These are phyloP conservation scores for Lignosus rhinocerotis DNA, from an alignment of 1,284 basidiomycete species.

Conservation along the genomic window DNA sequence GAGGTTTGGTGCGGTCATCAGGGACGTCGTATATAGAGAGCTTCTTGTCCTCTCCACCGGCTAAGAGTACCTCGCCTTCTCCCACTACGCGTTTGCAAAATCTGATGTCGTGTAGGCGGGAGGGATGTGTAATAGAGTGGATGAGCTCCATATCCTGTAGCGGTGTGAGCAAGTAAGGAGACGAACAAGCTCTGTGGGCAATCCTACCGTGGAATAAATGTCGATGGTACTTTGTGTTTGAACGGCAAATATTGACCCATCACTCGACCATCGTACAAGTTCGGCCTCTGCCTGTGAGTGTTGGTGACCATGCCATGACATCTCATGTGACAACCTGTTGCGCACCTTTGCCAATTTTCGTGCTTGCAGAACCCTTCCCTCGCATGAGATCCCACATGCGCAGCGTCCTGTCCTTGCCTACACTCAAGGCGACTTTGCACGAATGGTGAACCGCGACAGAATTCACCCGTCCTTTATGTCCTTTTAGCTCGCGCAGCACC, in stretches of 20 bases:
- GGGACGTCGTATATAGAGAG: conserved; percentile 70
- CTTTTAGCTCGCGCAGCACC: conserved; percentile 84
- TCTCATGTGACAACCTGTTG: background rate
- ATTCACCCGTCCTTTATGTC: conserved; percentile 93
- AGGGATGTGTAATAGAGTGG: conserved; percentile 70
- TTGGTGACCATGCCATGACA: background rate
- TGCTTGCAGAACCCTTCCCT: conserved; percentile 86
- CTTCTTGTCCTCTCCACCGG: conserved; percentile 85
- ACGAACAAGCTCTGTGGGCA: background rate
- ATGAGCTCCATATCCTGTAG: conserved; percentile 45
- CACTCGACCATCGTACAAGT: conserved; percentile 79
- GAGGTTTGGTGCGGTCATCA: conserved; percentile 40
- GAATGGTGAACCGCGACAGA: conserved; percentile 89
- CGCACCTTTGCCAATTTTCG: conserved; percentile 83
- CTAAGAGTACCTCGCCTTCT: conserved; percentile 69
- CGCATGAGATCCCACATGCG: conserved; percentile 99
- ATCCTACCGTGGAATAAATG: conserved; percentile 74
- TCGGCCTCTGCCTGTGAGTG: conserved; percentile 69
- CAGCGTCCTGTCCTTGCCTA: conserved; percentile 87
- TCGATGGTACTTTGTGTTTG: conserved; percentile 79
- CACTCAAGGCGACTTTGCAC: conserved; percentile 87
- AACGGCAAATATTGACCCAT: conserved; percentile 78
- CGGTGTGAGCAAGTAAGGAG: background rate
- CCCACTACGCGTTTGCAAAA: conserved; percentile 63
- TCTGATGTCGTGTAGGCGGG: conserved; percentile 77